Conservation (phyloP, 2,329 filamentous ascomycete species). For the Didymella pinodella region DNA sequence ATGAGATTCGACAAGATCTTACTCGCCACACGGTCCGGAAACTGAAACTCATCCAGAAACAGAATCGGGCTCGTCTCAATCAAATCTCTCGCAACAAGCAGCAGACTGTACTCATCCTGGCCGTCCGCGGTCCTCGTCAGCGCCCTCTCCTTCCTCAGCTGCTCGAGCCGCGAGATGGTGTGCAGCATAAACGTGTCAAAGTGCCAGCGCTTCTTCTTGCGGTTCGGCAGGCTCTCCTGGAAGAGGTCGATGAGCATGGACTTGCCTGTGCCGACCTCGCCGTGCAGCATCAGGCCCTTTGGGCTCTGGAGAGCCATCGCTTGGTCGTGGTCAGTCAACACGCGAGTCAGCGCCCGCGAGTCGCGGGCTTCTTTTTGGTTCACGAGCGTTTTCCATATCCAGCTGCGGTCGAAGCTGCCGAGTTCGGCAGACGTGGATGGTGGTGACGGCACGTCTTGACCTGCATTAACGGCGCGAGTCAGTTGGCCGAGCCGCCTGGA, state of each 20-base stretch:
- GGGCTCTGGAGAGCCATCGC: slow-evolving; percentile 77
- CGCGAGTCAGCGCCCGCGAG: slow-evolving; percentile 69
- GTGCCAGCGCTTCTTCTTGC: slow-evolving; percentile 78
- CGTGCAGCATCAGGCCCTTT: slow-evolving; percentile 77
- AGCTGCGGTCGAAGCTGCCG: slow-evolving; percentile 38
- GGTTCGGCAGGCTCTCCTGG: slow-evolving; percentile 77
- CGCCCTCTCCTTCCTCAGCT: slow-evolving; percentile 59
- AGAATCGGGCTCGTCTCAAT: slow-evolving; percentile 77
- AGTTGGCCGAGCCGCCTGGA: slow-evolving; percentile 69
- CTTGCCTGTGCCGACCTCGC: slow-evolving; percentile 84
- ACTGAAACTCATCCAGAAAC: slow-evolving; percentile 84
- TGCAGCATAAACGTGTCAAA: slow-evolving; percentile 90
- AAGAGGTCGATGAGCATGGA: slow-evolving; percentile 85
- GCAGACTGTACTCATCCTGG: slow-evolving; percentile 70
- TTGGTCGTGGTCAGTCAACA: slow-evolving; percentile 74
- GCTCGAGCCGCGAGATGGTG: slow-evolving; percentile 74
- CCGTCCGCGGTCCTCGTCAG: slow-evolving; percentile 24
- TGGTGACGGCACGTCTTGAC: slow-evolving; percentile 44
- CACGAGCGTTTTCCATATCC: slow-evolving; percentile 66
- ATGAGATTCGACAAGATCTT: slow-evolving; percentile 83
- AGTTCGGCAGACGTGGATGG: slow-evolving; percentile 30
- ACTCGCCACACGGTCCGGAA: slow-evolving; percentile 78
- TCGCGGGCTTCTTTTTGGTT: slow-evolving; percentile 62
- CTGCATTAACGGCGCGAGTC: slow-evolving; percentile 53
- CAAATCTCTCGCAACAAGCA: slow-evolving; percentile 78